A percentile compares a stretch with the other conserved stretches of the same genome.
Conservation (phyloP, 2,329 filamentous ascomycete genomes). For the Aspergillus sp. region DNA sequence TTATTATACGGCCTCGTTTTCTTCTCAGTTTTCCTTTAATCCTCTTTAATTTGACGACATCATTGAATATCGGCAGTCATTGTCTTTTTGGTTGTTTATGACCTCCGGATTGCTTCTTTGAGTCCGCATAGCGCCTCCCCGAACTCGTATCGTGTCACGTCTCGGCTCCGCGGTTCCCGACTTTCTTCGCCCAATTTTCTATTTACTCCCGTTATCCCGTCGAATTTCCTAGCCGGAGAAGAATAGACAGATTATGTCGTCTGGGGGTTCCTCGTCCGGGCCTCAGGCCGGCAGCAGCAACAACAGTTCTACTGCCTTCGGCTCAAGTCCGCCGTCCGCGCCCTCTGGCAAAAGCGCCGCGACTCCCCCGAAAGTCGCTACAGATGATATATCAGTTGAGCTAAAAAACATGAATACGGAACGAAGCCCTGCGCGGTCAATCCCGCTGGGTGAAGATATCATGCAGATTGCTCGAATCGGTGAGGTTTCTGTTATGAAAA, state of each 20-base stretch:
- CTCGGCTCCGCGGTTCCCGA: background rate
- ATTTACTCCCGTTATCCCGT: background rate
- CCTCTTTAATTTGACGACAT: background rate
- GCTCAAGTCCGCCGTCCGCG: constrained; percentile 25
- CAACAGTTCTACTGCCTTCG: constrained; percentile 23
- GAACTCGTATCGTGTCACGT: constrained; percentile 13
- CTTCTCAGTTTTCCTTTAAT: background rate
- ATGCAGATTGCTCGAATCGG: constrained; percentile 94
- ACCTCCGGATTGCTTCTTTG: constrained; percentile 18
- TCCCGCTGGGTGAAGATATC: constrained; percentile 69
- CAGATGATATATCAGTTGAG: constrained; percentile 37
- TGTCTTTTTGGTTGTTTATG: constrained; percentile 1
- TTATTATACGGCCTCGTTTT: background rate
- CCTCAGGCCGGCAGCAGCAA: constrained; percentile 21
- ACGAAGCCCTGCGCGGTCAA: constrained; percentile 24
- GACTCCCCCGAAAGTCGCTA: constrained; percentile 33
- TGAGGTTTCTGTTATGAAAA: constrained; percentile 82
- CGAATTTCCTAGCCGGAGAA: background rate
- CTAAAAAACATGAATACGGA: constrained; percentile 37
- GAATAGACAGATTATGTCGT: constrained; percentile 22
- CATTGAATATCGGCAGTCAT: background rate
- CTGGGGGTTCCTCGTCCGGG: constrained; percentile 26
- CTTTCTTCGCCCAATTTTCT: background rate
- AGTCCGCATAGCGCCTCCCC: constrained; percentile 10
- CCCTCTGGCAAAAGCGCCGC: constrained; percentile 32